A percentile compares a stretch with the other conserved stretches of the same genome.
Conservation (phyloP, 2,329 filamentous ascomycete genomes). For the Epichloe coenophiala region DNA sequence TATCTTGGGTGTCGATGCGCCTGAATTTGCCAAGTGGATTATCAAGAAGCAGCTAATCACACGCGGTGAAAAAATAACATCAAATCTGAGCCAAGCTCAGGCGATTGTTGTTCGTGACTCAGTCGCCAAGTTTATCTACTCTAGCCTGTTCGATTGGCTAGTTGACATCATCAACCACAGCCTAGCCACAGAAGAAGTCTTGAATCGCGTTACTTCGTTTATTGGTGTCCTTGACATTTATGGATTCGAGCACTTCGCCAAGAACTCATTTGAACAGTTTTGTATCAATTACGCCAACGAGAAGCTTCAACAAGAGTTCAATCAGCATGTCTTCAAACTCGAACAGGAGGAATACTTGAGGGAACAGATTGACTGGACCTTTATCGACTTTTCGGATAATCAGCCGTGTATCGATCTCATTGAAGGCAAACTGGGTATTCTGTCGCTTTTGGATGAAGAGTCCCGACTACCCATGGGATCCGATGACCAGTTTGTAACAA, state of each 20-base stretch:
- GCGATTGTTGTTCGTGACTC: conserved; percentile 91
- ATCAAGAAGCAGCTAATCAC: conserved; percentile 98
- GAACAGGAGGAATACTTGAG: conserved; percentile 96
- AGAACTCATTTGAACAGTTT: conserved; percentile 99
- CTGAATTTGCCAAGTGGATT: conserved; percentile 91
- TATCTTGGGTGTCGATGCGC: conserved; percentile 75
- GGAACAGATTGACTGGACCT: conserved; percentile 97
- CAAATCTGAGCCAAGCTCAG: conserved; percentile 86
- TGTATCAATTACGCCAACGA: conserved; percentile 99
- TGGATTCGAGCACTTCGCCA: conserved; percentile 97
- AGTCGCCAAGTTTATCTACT: conserved; percentile 97
- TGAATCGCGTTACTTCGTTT: conserved; percentile 73
- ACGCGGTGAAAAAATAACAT: conserved; percentile 92
- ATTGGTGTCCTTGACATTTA: conserved; percentile 99
- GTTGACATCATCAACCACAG: conserved; percentile 94
- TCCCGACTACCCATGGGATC: conserved; percentile 93
- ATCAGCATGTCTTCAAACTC: conserved; percentile 97
- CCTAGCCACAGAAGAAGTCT: conserved; percentile 75
- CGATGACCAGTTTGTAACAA: conserved; percentile 92
- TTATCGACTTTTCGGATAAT: conserved; percentile 98
- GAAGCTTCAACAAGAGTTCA: conserved; percentile 98
- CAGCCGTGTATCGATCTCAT: conserved; percentile 98
- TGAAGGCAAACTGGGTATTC: conserved; percentile 86
- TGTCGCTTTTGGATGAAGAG: conserved; percentile 90
- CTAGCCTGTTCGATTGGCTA: conserved; percentile 95